These are phyloP conservation scores for Xylaria sp. DNA, from an alignment of 2,329 filamentous ascomycete species.

Conservation along the genomic window DNA sequence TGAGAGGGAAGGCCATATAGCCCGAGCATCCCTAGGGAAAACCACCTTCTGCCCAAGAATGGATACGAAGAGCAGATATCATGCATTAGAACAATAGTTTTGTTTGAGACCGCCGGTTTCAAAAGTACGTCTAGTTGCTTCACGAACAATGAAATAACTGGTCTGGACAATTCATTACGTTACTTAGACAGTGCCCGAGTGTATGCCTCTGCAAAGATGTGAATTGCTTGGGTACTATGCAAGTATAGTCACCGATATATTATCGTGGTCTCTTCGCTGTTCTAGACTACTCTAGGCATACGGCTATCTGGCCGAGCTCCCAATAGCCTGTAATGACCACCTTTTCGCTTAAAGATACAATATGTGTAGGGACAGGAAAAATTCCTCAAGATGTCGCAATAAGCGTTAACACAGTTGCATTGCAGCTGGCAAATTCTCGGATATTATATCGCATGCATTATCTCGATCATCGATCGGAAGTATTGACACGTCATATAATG, in stretches of 20 bases:
- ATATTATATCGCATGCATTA: conserved; percentile 16
- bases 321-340: no score
- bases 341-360: background rate
- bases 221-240: background rate
- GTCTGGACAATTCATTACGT: background rate
- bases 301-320: background rate
- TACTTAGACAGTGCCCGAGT: background rate
- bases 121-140: background rate
- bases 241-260: background rate
- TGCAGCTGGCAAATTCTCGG: conserved; percentile 3
- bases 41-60: background rate
- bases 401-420: background rate
- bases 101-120: background rate
- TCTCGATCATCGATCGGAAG: conserved; percentile 25
- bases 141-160: background rate
- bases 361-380: no score
- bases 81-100: no score
- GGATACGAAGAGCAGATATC: no score
- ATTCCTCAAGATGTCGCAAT: background rate
- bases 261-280: background rate
- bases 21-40: background rate
- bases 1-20: background rate
- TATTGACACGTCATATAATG: conserved; percentile 16
- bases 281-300: background rate
- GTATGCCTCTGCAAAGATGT: background rate